Evolutionary conservation across 2,329 filamentous ascomycete species (phyloP).

Genomic region (Fulvia fulva): DNA sequence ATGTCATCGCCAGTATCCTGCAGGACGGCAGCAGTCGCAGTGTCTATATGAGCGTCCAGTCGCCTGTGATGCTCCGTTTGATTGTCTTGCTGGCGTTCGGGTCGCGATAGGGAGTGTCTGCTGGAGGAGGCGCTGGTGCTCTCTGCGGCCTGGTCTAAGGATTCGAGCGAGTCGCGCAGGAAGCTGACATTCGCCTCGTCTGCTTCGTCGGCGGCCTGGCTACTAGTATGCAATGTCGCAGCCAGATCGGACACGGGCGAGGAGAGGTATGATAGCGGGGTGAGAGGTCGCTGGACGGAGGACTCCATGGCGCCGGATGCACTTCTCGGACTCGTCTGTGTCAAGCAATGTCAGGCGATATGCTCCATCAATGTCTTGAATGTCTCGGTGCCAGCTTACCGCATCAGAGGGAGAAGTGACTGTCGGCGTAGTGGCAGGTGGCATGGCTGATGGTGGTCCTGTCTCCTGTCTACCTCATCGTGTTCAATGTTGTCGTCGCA

Average conservation of each 20-base stretch:
- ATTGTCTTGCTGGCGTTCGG: not conserved
- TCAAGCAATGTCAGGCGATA: not conserved
- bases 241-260: slow-evolving; percentile 51
- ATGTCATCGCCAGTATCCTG: slow-evolving; percentile 34
- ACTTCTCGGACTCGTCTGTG: slow-evolving; percentile 1
- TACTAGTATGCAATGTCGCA: slow-evolving; percentile 47
- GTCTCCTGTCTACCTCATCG: not conserved
- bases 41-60: slow-evolving; percentile 1
- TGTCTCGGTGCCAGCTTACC: not conserved
- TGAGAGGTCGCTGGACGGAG: slow-evolving; percentile 23
- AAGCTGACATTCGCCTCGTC: slow-evolving; percentile 50
- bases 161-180: slow-evolving; percentile 42
- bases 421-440: not conserved
- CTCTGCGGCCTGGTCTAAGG: slow-evolving; percentile 21
- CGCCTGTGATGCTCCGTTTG: not conserved
- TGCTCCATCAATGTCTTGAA: not conserved
- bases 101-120: not conserved
- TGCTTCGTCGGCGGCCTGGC: slow-evolving; percentile 29
- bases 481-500: not conserved
- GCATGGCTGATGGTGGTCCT: not conserved
- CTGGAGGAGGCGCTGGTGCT: not conserved
- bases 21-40: not conserved
- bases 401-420: not conserved
- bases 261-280: slow-evolving; percentile 43
- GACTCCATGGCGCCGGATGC: not conserved